phyloP scores from a whole-genome alignment of 345 rosid species.

The Eucalyptus victrix region DNA sequence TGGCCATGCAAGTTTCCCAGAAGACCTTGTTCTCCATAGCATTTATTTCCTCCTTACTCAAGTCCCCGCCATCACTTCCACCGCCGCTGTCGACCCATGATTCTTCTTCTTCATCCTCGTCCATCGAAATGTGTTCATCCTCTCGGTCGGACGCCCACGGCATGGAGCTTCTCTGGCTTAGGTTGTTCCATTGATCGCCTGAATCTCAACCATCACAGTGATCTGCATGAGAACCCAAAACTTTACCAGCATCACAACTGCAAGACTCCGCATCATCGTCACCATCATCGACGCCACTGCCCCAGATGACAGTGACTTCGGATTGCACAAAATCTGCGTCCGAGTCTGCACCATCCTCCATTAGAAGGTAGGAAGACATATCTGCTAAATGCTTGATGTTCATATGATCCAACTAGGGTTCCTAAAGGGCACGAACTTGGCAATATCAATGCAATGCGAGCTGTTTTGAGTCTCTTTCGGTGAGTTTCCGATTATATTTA shows the following conservation, averaged over 20 bases:
- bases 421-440: neutral
- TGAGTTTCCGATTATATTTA: neutral
- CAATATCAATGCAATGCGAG: neutral
- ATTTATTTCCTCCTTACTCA: too few relatives aligned
- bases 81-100: too few relatives aligned
- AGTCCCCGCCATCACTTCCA: too few relatives aligned
- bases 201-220: neutral
- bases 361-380: conserved; percentile 23
- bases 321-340: conserved; percentile 3
- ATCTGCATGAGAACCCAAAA: neutral
- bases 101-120: too few relatives aligned
- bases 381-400: neutral
- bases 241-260: conserved; percentile 3
- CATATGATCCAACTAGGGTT: neutral
- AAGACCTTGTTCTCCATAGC: too few relatives aligned
- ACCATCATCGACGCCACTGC: neutral
- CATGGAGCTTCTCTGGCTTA: too few relatives aligned
- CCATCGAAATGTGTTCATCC: too few relatives aligned
- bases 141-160: too few relatives aligned
- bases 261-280: conserved; percentile 45
- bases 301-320: neutral
- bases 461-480: neutral
- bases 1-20: too few relatives aligned
- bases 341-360: conserved; percentile 40
- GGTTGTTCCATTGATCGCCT: neutral